These are phyloP conservation scores for Puccinellia tenuiflora DNA, from an alignment of 176 grass and related monocot species.

Conservation along the genomic window DNA sequence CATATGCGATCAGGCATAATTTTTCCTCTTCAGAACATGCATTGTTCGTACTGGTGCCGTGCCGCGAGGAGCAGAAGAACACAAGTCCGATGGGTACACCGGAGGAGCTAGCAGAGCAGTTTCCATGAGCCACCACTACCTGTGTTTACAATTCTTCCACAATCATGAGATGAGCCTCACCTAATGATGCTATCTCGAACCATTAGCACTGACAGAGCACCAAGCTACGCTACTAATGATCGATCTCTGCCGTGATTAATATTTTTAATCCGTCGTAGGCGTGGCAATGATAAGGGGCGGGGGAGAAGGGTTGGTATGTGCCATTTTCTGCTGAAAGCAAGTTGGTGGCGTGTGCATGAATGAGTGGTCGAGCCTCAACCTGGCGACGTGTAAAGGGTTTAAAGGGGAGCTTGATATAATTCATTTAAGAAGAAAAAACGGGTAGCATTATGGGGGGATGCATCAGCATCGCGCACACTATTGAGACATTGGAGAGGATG, in stretches of 20 bases:
- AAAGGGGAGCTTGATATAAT: not conserved
- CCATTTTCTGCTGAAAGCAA: not conserved
- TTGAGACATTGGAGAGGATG: not conserved
- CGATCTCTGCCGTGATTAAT: not conserved
- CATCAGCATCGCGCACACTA: not conserved
- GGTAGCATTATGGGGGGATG: constrained; percentile 1
- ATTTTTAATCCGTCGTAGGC: not conserved
- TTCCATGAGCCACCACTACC: not conserved
- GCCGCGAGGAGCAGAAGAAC: not conserved
- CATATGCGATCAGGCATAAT: not conserved
- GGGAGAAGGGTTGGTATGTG: not conserved
- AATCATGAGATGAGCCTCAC: not conserved
- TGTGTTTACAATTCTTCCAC: not conserved
- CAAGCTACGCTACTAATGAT: not conserved
- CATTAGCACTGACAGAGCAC: constrained; percentile 11
- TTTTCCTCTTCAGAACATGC: not conserved
- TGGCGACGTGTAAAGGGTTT: constrained; percentile 14
- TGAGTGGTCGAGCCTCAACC: not conserved
- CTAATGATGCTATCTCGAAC: constrained; percentile 27
- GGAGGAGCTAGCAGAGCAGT: not conserved
- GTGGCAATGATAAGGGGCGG: constrained; percentile 27
- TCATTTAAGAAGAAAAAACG: not conserved
- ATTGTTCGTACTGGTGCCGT: not conserved
- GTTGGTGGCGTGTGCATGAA: not conserved
- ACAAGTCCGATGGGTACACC: not conserved